Evolutionary conservation across 345 rosid species (phyloP).

Genomic region (Gossypium mustelinum): DNA sequence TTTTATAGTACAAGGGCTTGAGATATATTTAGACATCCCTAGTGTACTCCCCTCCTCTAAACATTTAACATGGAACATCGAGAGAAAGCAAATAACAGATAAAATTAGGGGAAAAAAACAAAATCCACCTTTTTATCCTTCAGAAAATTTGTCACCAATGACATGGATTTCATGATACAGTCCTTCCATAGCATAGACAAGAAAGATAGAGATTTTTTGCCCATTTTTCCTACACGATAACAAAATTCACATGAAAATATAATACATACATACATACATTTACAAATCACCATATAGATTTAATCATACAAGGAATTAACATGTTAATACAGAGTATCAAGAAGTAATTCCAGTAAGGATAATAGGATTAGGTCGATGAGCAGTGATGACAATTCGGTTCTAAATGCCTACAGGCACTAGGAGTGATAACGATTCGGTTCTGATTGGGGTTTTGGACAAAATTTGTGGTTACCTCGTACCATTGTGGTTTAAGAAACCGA

Average conservation of each 20-base stretch:
- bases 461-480: no score
- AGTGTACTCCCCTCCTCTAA: no score
- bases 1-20: not conserved
- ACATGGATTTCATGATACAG: conserved; percentile 16
- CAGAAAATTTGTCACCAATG: not conserved
- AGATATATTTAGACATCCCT: not conserved
- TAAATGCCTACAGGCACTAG: no score
- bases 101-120: not conserved
- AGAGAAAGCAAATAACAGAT: not conserved
- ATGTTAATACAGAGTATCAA: not conserved
- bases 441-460: no score
- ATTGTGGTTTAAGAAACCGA: no score
- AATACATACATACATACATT: not conserved
- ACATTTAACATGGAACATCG: not conserved
- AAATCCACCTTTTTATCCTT: not conserved
- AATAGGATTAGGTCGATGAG: no score
- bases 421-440: no score
- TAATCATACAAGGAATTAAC: not conserved
- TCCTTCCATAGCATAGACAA: conserved; percentile 25
- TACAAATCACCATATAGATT: not conserved
- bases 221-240: conserved; percentile 24
- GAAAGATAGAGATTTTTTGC: conserved; percentile 24
- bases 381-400: no score
- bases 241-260: not conserved
- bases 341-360: no score